A percentile compares a stretch with the other conserved stretches of the same genome.
phyloP scores from a whole-genome alignment of 108 stramenopile genomes.

The Hondaea fermentalgiana region DNA sequence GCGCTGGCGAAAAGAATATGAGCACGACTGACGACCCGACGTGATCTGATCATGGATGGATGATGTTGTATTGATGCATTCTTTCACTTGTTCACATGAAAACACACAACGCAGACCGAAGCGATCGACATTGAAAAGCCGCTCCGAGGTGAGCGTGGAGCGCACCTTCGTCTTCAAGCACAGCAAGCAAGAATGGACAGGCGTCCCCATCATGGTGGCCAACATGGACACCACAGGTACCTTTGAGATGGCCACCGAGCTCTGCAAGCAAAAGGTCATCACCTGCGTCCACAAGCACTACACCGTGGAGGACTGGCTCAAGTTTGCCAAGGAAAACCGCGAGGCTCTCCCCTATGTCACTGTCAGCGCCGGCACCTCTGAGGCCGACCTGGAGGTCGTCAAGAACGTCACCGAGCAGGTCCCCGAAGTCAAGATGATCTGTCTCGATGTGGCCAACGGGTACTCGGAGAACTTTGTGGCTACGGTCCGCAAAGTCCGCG shows the following conservation, averaged over 20 bases:
- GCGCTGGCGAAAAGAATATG: too few relatives aligned
- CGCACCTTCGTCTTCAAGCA: background rate
- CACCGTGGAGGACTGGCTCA: conserved; percentile 28
- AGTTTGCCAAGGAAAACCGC: conserved; percentile 6
- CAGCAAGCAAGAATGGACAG: conserved; percentile 17
- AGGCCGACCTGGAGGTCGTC: conserved; percentile 24
- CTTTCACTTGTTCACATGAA: conserved; percentile 20
- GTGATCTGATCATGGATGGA: too few relatives aligned
- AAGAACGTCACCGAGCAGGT: background rate
- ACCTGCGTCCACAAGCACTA: conserved; percentile 46
- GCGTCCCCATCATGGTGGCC: conserved; percentile 41
- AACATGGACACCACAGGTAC: conserved; percentile 52
- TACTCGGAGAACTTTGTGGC: conserved; percentile 41
- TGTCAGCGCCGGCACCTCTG: conserved; percentile 20
- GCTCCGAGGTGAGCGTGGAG: conserved; percentile 28
- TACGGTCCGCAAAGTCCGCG: conserved; percentile 16
- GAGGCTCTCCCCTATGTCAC: conserved; percentile 26
- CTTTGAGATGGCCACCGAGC: conserved; percentile 36
- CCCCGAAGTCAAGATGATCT: conserved; percentile 29
- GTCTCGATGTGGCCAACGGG: conserved; percentile 49
- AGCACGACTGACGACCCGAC: too few relatives aligned
- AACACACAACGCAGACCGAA: conserved; percentile 20
- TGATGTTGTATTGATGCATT: background rate
- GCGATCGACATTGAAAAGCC: conserved; percentile 37
- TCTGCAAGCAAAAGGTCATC: conserved; percentile 14